Evolutionary conservation across 1,284 basidiomycete species (phyloP), one percentile per base, ranked within the genome.

Genomic region (Porodaedalea pini): DNA sequence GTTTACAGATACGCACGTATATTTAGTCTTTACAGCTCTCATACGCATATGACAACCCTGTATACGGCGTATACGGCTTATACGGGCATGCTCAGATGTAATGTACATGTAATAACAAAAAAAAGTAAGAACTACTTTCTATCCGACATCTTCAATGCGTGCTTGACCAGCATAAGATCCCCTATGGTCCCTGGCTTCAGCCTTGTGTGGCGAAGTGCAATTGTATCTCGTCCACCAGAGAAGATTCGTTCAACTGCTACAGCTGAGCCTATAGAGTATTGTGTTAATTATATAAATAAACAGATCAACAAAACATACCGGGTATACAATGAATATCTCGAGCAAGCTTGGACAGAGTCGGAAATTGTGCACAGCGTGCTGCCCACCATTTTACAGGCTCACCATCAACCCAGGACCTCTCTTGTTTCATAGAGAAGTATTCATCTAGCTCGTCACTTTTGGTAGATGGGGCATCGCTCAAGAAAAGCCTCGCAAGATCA

Each of bases 221-320:
- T 71, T 8, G 70, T 71, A 58, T 74, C 70, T 3, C 67, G 59
- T 17, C 69, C 70, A 39, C 71, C 67, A 3, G 71, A 74, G 52
- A 73, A 74, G 7, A 73, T 66, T 0, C 66, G 64, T 52, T 73
- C 68, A 13, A 73, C 71, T 13, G 70, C 68, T n/a, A 72, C 71
- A 17, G 70, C 68, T 29, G 69, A 69, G 0, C 70, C 70, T 72
- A 31, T 21, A 29, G 39, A 50, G 7, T 43, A 13, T n/a, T n/a
- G 7, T 39, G 13, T 2, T 34, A 41, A 25, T 6, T 19, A 41
- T 41, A n/a, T 21, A 15, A 45, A 15, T 27, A 6, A 37, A 45
- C 17, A 0, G 41, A 25, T 36, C 17, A 37, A 36, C 23, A 1
- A 58, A 29, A 56, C 58, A 11, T 52, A 65, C 66, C 66, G 13